A percentile compares a stretch with the other conserved stretches of the same genome.
phyloP scores from a whole-genome alignment of 192 early-diverging fungal species.

The Coemansia umbellata region DNA sequence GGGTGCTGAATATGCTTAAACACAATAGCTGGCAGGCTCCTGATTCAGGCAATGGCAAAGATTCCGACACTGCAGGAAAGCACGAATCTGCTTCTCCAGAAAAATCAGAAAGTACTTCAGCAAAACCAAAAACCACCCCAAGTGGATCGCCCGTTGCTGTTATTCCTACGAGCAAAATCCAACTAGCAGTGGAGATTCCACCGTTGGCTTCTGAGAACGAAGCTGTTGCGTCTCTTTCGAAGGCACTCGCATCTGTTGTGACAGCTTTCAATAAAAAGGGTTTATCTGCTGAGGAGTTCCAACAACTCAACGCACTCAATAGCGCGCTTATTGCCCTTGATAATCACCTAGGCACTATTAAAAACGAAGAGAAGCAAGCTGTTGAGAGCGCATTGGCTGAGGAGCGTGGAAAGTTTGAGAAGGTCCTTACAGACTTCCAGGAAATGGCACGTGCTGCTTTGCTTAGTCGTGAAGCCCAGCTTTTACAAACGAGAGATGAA shows the following conservation, averaged over 20 bases:
- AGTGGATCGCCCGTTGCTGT: conserved; percentile 5
- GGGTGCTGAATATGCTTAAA: conserved; percentile 50
- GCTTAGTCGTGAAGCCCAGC: conserved; percentile 47
- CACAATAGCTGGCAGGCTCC: conserved; percentile 49
- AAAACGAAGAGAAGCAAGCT: conserved; percentile 43
- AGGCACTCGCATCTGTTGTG: conserved; percentile 32
- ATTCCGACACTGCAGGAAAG: not conserved
- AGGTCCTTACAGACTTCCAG: conserved; percentile 48
- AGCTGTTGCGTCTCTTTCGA: conserved; percentile 25
- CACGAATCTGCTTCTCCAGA: not conserved
- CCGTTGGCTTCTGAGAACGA: conserved; percentile 33
- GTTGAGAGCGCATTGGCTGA: conserved; percentile 59
- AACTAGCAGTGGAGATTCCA: conserved; percentile 47
- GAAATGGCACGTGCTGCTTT: conserved; percentile 48
- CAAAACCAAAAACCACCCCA: no score
- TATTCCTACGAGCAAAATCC: conserved; percentile 22
- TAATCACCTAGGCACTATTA: conserved; percentile 47
- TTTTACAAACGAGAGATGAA: conserved; percentile 51
- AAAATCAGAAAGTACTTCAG: no score
- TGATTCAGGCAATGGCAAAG: conserved; percentile 13
- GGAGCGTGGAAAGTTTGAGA: conserved; percentile 56
- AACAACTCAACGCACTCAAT: conserved; percentile 42
- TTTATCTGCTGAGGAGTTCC: conserved; percentile 32
- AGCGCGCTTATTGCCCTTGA: conserved; percentile 51
- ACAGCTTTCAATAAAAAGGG: conserved; percentile 33